phyloP scores from a whole-genome alignment of 345 rosid genomes.

The Pistacia vera region DNA sequence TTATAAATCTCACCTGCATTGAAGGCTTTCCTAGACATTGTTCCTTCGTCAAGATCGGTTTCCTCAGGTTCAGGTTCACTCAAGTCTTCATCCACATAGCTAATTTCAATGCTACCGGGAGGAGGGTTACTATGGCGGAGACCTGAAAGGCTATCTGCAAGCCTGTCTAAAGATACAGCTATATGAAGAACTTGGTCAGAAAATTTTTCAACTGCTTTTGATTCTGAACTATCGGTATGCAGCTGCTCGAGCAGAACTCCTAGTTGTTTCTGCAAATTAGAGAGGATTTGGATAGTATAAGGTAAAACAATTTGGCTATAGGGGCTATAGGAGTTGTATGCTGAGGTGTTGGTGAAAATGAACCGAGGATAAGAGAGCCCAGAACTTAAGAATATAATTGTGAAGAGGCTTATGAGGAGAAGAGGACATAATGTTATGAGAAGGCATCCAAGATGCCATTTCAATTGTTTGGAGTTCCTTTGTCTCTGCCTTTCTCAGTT shows the following conservation, averaged over 20 bases:
- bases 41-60: constrained; percentile 31
- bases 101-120: constrained; percentile 14
- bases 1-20: constrained; percentile 44
- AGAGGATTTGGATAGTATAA: constrained; percentile 33
- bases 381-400: constrained; percentile 28
- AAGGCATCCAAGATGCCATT: constrained; percentile 32
- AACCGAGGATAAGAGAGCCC: constrained; percentile 29
- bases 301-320: constrained; percentile 13
- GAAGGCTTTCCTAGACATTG: constrained; percentile 22
- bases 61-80: constrained; percentile 37
- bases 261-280: constrained; percentile 37
- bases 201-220: constrained; percentile 30
- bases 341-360: constrained; percentile 19
- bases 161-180: constrained; percentile 47
- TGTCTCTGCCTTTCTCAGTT: constrained; percentile 38
- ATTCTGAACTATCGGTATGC: constrained; percentile 32
- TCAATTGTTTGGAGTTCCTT: constrained; percentile 26
- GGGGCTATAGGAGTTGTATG: constrained; percentile 11
- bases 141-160: constrained; percentile 34
- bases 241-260: constrained; percentile 45
- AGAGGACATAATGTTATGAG: constrained; percentile 31
- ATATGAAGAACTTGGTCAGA: constrained; percentile 49
- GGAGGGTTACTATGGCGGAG: constrained; percentile 19
- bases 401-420: constrained; percentile 33
- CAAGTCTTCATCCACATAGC: constrained; percentile 35